A percentile compares a stretch with the other conserved stretches of the same genome.
Conservation (phyloP, 441 rosid species). For the Mallotus japonicus region DNA sequence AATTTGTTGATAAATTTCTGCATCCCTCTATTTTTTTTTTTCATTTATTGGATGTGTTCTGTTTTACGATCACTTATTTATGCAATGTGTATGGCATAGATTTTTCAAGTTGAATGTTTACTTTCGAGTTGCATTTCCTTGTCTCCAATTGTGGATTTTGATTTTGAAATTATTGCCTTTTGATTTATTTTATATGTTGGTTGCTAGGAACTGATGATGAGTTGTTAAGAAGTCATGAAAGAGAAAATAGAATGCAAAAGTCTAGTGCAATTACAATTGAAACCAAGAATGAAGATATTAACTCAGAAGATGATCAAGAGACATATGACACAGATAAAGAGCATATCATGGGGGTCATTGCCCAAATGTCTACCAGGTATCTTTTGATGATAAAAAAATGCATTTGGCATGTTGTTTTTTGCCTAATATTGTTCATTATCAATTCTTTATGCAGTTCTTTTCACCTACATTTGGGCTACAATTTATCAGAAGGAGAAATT, state of each 20-base stretch:
- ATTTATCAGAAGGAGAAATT: slow-evolving; percentile 56
- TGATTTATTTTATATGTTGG: slow-evolving; percentile 20
- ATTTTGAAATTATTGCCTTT: background rate
- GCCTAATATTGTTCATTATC: background rate
- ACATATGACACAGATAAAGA: slow-evolving; percentile 51
- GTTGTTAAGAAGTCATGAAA: slow-evolving; percentile 24
- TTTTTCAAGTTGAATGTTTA: background rate
- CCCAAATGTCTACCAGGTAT: slow-evolving; percentile 42
- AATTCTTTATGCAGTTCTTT: slow-evolving; percentile 56
- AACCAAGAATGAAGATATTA: slow-evolving; percentile 35
- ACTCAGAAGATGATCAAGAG: slow-evolving; percentile 42
- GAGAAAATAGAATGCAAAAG: slow-evolving; percentile 26
- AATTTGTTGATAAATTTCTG: background rate
- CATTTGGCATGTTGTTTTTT: background rate
- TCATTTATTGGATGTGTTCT: background rate
- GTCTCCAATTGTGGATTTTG: background rate
- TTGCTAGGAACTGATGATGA: slow-evolving; percentile 38
- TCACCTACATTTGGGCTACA: slow-evolving; percentile 55
- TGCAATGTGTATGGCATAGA: background rate
- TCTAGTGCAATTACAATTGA: slow-evolving; percentile 11
- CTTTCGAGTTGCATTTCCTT: background rate
- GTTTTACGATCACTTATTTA: background rate
- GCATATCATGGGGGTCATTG: slow-evolving; percentile 32
- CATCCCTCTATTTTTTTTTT: background rate
- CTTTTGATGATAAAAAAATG: background rate